Evolutionary conservation across 495 filamentous ascomycete species (phyloP), one percentile per base, ranked within the genome.

Genomic region (Talaromyces proteolyticus): DNA sequence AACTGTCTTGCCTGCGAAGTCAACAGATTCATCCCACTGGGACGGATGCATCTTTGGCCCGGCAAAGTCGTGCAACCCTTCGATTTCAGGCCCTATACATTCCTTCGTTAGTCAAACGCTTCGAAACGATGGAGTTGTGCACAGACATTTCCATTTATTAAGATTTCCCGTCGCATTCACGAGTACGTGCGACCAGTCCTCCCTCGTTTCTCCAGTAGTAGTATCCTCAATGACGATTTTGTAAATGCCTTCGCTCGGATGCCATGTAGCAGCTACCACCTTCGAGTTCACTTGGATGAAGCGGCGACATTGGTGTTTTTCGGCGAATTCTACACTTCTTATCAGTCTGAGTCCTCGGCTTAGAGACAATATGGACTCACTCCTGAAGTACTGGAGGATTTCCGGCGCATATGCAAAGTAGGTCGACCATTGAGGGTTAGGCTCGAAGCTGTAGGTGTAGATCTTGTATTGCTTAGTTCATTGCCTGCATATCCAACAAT

Each of bases 401-500:
- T 86, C 81, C 0, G 63, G 58, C 1, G 79, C 73, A 2, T 63
- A 57, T 6, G 80, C 66, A 61, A 80, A 85, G 61, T 81, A 80
- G 29, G 74, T 71, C 4, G 75, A 69, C 82, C 84, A 88, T 49
- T 78, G 60, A 3, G 72, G 66, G 50, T 85, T 86, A 6, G 81
- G 78, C 22, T 73, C 72, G 57, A 85, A 88, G n/a, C n/a, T n/a
- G n/a, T n/a, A n/a, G n/a, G n/a, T n/a, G n/a, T n/a, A n/a, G n/a
- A n/a, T n/a, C n/a, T n/a, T n/a, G n/a, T n/a, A n/a, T n/a, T n/a
- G n/a, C n/a, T n/a, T n/a, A n/a, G n/a, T n/a, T n/a, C n/a, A n/a
- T n/a, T n/a, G n/a, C n/a, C n/a, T n/a, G n/a, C n/a, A n/a, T n/a
- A n/a, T n/a, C n/a, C n/a, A n/a, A n/a, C n/a, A n/a, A n/a, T n/a